These are phyloP conservation scores for Dalechampia spathulata DNA, from an alignment of 441 rosid genomes.

Conservation along the genomic window DNA sequence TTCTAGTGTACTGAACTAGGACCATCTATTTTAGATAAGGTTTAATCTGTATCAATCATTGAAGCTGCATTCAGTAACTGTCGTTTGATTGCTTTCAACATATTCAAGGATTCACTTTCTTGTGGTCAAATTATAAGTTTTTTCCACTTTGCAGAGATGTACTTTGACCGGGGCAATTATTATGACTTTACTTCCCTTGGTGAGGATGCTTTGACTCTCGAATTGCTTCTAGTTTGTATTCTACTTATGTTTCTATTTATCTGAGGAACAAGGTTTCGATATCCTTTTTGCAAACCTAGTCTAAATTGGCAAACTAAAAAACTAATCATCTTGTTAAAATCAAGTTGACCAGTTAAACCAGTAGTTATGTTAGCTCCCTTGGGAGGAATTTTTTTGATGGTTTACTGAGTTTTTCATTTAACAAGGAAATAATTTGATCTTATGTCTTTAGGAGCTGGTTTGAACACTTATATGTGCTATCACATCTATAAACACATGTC, in stretches of 20 bases:
- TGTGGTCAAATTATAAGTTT: conserved; percentile 13
- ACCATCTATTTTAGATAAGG: background rate
- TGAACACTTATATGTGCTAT: background rate
- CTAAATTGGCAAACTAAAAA: too few relatives aligned
- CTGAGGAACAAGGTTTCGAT: too few relatives aligned
- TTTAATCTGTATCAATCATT: background rate
- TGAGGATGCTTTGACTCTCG: conserved; percentile 28
- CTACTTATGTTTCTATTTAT: too few relatives aligned
- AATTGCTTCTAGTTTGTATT: too few relatives aligned
- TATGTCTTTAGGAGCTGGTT: background rate
- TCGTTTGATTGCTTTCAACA: conserved; percentile 11
- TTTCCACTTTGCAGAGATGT: conserved; percentile 56
- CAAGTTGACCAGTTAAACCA: too few relatives aligned
- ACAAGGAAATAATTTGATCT: background rate
- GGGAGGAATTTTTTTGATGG: background rate
- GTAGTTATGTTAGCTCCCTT: background rate
- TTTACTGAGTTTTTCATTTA: background rate
- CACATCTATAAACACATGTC: too few relatives aligned
- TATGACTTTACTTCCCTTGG: conserved; percentile 98
- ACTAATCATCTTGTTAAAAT: too few relatives aligned
- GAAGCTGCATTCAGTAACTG: conserved; percentile 2
- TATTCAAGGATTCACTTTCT: conserved; percentile 7
- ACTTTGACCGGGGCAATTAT: conserved; percentile 89
- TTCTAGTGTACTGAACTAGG: background rate
- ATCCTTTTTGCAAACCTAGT: too few relatives aligned